phyloP scores from a whole-genome alignment of 2,329 filamentous ascomycete genomes.

The Pyrenochaeta sp. region DNA sequence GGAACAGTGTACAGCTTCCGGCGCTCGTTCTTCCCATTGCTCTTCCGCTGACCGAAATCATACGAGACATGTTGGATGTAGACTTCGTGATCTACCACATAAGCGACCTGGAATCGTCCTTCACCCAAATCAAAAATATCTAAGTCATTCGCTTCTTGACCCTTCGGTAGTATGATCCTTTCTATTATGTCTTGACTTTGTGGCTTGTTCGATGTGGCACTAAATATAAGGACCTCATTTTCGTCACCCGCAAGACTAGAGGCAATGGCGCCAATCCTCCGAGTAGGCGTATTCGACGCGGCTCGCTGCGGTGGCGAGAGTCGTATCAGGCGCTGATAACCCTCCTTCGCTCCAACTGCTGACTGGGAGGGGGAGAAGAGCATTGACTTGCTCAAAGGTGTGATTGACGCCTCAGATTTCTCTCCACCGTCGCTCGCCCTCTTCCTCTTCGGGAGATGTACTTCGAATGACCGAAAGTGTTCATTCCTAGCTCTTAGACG shows the following conservation, averaged over 20 bases:
- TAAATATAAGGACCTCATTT: constrained; percentile 82
- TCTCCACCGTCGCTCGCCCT: constrained; percentile 38
- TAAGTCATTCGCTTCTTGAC: constrained; percentile 71
- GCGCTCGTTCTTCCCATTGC: constrained; percentile 36
- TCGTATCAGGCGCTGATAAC: constrained; percentile 67
- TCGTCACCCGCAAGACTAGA: constrained; percentile 76
- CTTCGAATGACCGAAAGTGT: constrained; percentile 80
- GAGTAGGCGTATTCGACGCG: constrained; percentile 55
- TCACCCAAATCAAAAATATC: constrained; percentile 72
- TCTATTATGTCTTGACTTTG: constrained; percentile 59
- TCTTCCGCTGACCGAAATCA: constrained; percentile 55
- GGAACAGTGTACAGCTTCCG: constrained; percentile 42
- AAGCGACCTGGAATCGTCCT: constrained; percentile 75
- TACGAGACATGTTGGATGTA: constrained; percentile 69
- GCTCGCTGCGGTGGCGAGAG: constrained; percentile 64
- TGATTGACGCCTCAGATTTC: constrained; percentile 49
- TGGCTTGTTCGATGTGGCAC: constrained; percentile 66
- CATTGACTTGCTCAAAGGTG: constrained; percentile 59
- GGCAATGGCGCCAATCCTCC: constrained; percentile 78
- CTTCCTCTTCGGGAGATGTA: constrained; percentile 63
- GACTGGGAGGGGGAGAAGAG: constrained; percentile 57
- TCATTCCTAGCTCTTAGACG: constrained; percentile 80
- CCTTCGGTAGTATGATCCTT: constrained; percentile 59
- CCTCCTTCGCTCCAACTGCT: constrained; percentile 59
- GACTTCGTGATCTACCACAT: constrained; percentile 79